Conservation (phyloP, 2,329 filamentous ascomycete genomes). For the Diaporthe batatas region DNA sequence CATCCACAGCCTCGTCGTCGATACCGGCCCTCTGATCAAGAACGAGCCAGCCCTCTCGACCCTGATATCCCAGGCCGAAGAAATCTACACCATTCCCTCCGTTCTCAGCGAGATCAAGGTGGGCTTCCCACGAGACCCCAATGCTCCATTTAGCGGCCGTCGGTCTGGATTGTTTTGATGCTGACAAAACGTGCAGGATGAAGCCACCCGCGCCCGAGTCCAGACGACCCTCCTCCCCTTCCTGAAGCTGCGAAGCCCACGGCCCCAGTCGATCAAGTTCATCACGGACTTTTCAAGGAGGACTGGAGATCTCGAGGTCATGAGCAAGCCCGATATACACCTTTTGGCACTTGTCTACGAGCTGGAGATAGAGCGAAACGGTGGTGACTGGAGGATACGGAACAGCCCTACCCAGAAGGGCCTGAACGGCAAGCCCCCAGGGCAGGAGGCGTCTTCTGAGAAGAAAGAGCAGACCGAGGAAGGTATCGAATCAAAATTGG, state of each 20-base stretch:
- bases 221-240: slow-evolving; percentile 90
- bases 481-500: slow-evolving; percentile 45
- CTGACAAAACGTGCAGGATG: slow-evolving; percentile 75
- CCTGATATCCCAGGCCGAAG: slow-evolving; percentile 81
- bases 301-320: slow-evolving; percentile 89
- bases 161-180: no score
- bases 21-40: slow-evolving; percentile 93
- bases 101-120: slow-evolving; percentile 89
- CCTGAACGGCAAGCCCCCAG: slow-evolving; percentile 77
- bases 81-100: slow-evolving; percentile 84
- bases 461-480: slow-evolving; percentile 36
- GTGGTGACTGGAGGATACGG: slow-evolving; percentile 88
- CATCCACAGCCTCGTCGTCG: slow-evolving; percentile 86
- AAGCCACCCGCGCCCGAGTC: slow-evolving; percentile 81
- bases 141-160: no score
- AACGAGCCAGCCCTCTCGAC: slow-evolving; percentile 90
- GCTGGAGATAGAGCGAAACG: slow-evolving; percentile 90
- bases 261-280: slow-evolving; percentile 81
- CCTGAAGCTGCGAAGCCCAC: slow-evolving; percentile 80
- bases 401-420: slow-evolving; percentile 83
- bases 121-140: not conserved
- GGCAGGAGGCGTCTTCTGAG: slow-evolving; percentile 52
- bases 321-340: slow-evolving; percentile 91
- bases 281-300: slow-evolving; percentile 87
- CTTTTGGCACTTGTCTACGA: slow-evolving; percentile 93